Conservation (phyloP, 441 rosid species). For the Corymbia calophylla region DNA sequence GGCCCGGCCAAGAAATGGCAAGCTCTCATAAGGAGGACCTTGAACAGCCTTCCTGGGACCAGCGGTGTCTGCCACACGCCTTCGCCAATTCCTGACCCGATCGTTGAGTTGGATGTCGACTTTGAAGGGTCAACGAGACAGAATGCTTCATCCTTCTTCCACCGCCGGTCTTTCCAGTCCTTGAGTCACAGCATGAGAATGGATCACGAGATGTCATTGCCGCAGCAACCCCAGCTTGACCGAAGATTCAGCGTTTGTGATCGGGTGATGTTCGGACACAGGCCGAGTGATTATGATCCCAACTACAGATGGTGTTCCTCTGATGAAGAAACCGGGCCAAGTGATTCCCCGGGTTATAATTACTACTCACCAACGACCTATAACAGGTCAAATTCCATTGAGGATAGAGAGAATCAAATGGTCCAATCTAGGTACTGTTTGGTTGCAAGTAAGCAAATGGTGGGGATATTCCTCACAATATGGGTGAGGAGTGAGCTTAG, state of each 20-base stretch:
- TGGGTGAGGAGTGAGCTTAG: slow-evolving; percentile 90
- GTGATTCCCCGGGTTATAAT: slow-evolving; percentile 83
- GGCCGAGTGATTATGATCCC: slow-evolving; percentile 77
- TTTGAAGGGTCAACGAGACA: slow-evolving; percentile 87
- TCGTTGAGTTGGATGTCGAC: slow-evolving; percentile 90
- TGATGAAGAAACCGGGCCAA: slow-evolving; percentile 83
- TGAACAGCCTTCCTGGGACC: slow-evolving; percentile 84
- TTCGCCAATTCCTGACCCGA: slow-evolving; percentile 86
- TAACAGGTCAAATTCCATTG: slow-evolving; percentile 45
- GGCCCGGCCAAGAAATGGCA: slow-evolving; percentile 98
- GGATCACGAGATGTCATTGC: slow-evolving; percentile 62
- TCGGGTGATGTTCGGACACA: slow-evolving; percentile 63
- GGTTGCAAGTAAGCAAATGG: slow-evolving; percentile 97
- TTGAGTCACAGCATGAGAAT: slow-evolving; percentile 66
- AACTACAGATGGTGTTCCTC: slow-evolving; percentile 85
- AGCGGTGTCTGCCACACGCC: slow-evolving; percentile 68
- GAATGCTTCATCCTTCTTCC: slow-evolving; percentile 78
- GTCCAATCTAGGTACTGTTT: slow-evolving; percentile 80
- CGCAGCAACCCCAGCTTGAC: slow-evolving; percentile 73
- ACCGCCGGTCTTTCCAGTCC: slow-evolving; percentile 89
- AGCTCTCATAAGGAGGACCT: slow-evolving; percentile 71
- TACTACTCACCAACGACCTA: slow-evolving; percentile 64
- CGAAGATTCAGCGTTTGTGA: slow-evolving; percentile 92
- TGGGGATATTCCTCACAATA: slow-evolving; percentile 82
- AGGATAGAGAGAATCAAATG: slow-evolving; percentile 56